These are phyloP conservation scores for Pharnaceum exiguum DNA, from an alignment of 148 eudicot species.

Conservation along the genomic window DNA sequence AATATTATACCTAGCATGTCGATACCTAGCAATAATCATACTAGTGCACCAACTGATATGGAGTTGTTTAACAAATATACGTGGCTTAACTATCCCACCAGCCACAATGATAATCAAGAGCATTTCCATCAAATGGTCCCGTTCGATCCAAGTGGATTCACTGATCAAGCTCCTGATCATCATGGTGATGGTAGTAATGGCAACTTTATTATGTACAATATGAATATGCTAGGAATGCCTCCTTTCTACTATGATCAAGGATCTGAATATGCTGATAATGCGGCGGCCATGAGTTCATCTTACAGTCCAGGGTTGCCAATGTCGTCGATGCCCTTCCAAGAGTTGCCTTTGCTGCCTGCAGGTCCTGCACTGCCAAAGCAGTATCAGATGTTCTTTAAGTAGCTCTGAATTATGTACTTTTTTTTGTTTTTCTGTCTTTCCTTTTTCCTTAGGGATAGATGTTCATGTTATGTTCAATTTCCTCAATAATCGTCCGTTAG, in stretches of 20 bases:
- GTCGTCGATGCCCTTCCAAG: conserved; percentile 17
- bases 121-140: conserved; percentile 3
- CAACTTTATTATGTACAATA: conserved; percentile 16
- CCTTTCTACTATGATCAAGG: conserved; percentile 13
- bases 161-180: background rate
- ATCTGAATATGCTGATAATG: background rate
- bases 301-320: conserved; percentile 9
- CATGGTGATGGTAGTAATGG: background rate
- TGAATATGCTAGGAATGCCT: conserved; percentile 11
- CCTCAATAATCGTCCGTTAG: no score
- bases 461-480: no score
- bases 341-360: conserved; percentile 2
- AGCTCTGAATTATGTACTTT: no score
- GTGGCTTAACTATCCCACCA: conserved; percentile 6
- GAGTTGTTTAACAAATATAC: conserved; percentile 1
- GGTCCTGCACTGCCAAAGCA: background rate
- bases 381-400: background rate
- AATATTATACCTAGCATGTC: background rate
- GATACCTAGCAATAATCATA: background rate
- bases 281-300: background rate
- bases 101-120: background rate
- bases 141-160: background rate
- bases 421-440: no score
- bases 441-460: no score
- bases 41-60: background rate